Percentiles rank a stretch among this genome's conserved stretches.
These are phyloP conservation scores for Penicillium ochrochloron DNA, from an alignment of 495 filamentous ascomycete genomes.

Conservation along the genomic window DNA sequence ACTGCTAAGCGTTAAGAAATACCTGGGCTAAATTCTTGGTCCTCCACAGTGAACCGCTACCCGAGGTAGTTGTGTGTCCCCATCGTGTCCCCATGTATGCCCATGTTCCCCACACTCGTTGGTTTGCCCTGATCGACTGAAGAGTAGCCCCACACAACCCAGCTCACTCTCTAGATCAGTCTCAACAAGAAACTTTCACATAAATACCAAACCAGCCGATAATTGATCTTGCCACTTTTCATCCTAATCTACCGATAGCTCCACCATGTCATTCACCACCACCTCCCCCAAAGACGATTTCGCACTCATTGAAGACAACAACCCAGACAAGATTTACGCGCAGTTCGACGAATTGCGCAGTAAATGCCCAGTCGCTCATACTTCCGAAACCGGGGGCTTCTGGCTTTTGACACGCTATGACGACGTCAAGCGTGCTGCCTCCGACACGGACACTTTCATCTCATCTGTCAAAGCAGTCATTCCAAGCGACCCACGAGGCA, in stretches of 20 bases:
- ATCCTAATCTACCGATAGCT: neutral
- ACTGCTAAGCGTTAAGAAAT: too few relatives aligned
- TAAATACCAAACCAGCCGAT: neutral
- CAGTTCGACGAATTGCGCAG: neutral
- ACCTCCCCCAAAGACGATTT: neutral
- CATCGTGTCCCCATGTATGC: neutral
- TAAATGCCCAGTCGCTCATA: slow-evolving; percentile 7
- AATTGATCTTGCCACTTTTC: neutral
- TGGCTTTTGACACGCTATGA: slow-evolving; percentile 9
- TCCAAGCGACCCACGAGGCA: slow-evolving; percentile 9
- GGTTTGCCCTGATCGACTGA: neutral
- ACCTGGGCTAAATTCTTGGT: too few relatives aligned
- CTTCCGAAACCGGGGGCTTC: slow-evolving; percentile 6
- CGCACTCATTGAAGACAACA: neutral
- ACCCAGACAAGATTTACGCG: neutral
- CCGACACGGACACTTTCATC: neutral
- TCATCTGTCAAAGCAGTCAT: slow-evolving; percentile 11
- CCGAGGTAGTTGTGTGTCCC: neutral
- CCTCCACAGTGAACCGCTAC: neutral
- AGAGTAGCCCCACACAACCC: neutral
- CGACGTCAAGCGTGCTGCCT: slow-evolving; percentile 2
- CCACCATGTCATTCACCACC: neutral
- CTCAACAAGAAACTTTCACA: neutral
- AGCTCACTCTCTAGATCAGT: neutral
- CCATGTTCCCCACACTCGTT: neutral